Percentiles rank a stretch among this genome's conserved stretches.
Conservation (phyloP, 139 green algal genomes). For the Coelastrella sp. region DNA sequence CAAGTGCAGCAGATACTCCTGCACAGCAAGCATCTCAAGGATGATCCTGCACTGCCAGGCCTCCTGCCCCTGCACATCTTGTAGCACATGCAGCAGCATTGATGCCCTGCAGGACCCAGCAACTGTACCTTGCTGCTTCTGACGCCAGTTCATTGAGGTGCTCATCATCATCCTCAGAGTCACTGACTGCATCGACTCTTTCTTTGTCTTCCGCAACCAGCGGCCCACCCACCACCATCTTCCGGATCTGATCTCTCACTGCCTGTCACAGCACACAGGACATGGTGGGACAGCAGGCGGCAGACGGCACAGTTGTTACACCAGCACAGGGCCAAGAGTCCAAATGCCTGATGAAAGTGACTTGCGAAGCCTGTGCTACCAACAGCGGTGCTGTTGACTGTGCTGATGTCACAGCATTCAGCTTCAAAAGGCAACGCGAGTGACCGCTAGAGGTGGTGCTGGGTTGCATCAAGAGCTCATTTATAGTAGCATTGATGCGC, state of each 20-base stretch:
- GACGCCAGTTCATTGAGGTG: conserved; percentile 12
- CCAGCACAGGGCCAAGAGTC: too few relatives aligned
- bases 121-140: neutral
- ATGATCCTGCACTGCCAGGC: neutral
- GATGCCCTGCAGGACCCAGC: neutral
- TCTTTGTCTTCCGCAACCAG: conserved; percentile 54
- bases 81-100: neutral
- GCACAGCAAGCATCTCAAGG: neutral
- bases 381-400: too few relatives aligned
- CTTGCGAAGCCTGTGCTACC: too few relatives aligned
- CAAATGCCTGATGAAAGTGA: too few relatives aligned
- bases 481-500: too few relatives aligned
- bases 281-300: too few relatives aligned
- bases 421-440: too few relatives aligned
- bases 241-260: conserved; percentile 71
- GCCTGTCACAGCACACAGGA: conserved; percentile 47
- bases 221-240: conserved; percentile 63
- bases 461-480: too few relatives aligned
- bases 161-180: conserved; percentile 72
- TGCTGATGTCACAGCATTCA: too few relatives aligned
- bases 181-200: conserved; percentile 64
- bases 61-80: conserved; percentile 8
- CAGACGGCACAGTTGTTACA: too few relatives aligned
- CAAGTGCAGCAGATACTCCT: neutral
- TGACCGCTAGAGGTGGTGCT: too few relatives aligned